These are phyloP conservation scores for Sporothrix curviconia DNA, from an alignment of 2,329 filamentous ascomycete species.

Conservation along the genomic window DNA sequence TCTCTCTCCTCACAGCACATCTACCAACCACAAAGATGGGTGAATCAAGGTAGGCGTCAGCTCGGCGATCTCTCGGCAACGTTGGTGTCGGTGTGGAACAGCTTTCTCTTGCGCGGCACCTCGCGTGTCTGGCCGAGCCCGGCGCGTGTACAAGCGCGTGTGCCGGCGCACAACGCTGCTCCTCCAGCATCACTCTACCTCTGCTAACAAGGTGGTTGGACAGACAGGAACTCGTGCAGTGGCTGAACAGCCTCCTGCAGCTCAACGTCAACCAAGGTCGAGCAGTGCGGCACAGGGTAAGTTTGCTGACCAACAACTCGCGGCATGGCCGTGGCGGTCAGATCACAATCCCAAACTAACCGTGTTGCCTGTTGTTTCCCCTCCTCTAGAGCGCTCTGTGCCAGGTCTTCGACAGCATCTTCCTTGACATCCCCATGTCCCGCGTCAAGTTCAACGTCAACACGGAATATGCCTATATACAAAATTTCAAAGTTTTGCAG, in stretches of 20 bases:
- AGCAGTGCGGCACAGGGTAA: conserved; percentile 42
- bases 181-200: no score
- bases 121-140: neutral
- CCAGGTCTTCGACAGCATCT: conserved; percentile 98
- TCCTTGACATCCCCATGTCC: conserved; percentile 87
- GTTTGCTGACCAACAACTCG: neutral
- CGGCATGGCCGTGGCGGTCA: conserved; percentile 22
- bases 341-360: no score
- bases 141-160: neutral
- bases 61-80: no score
- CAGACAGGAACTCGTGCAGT: conserved; percentile 93
- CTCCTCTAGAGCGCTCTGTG: conserved; percentile 77
- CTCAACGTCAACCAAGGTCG: conserved; percentile 97
- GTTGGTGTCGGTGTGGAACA: neutral
- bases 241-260: conserved; percentile 96
- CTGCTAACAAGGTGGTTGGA: neutral
- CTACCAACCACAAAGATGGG: conserved; percentile 17
- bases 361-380: conserved; percentile 23
- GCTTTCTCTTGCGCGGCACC: neutral
- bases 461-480: conserved; percentile 92
- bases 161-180: neutral
- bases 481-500: conserved; percentile 97
- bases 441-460: conserved; percentile 98
- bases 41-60: conserved; percentile 21
- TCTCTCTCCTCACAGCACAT: neutral